phyloP scores from a whole-genome alignment of 2,329 filamentous ascomycete species.

The Thelonectria rubi region DNA sequence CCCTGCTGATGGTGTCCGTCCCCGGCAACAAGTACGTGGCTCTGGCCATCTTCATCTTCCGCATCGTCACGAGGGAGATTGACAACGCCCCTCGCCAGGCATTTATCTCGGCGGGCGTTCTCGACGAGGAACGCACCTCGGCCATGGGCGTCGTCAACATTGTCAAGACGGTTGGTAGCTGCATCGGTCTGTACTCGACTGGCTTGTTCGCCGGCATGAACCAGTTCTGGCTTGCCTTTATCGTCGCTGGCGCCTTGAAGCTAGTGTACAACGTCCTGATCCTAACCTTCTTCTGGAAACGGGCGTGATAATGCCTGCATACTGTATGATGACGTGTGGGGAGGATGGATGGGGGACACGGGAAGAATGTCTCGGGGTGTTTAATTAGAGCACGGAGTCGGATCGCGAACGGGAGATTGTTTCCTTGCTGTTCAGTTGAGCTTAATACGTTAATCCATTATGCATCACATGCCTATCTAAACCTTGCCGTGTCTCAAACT shows the following conservation, averaged over 20 bases:
- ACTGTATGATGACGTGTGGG: neutral
- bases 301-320: neutral
- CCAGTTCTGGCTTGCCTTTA: conserved; percentile 37
- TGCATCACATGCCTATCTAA: no score
- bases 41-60: conserved; percentile 33
- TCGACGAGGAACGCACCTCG: conserved; percentile 35
- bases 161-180: conserved; percentile 30
- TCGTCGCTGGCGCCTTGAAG: conserved; percentile 33
- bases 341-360: neutral
- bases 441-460: no score
- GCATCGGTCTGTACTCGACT: conserved; percentile 30
- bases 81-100: conserved; percentile 36
- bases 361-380: neutral
- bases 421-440: no score
- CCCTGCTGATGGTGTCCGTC: conserved; percentile 30
- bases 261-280: conserved; percentile 35
- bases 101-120: conserved; percentile 33
- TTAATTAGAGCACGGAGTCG: neutral
- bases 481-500: no score
- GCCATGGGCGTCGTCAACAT: conserved; percentile 39
- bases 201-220: conserved; percentile 33
- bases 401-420: no score
- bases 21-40: conserved; percentile 35
- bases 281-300: conserved; percentile 36
- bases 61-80: conserved; percentile 35